A percentile compares a stretch with the other conserved stretches of the same genome.
phyloP scores from a whole-genome alignment of 176 grass and related monocot species.

The Oryza meyeriana region DNA sequence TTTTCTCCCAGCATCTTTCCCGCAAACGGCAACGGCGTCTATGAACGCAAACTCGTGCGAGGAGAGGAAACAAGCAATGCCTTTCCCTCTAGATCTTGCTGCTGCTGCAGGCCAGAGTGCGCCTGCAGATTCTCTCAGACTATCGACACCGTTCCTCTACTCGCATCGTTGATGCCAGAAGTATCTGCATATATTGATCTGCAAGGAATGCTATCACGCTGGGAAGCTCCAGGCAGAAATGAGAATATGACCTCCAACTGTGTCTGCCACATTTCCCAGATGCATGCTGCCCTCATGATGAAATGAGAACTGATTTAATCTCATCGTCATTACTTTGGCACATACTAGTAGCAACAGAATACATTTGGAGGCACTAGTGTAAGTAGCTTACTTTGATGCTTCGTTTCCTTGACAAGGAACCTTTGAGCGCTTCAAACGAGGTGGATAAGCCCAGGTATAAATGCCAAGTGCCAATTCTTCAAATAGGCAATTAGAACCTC shows the following conservation, averaged over 20 bases:
- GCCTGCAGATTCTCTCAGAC: not conserved
- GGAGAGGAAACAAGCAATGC: not conserved
- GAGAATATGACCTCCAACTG: not conserved
- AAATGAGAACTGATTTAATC: not conserved
- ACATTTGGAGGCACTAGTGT: not conserved
- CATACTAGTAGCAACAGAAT: not conserved
- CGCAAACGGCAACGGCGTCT: not conserved
- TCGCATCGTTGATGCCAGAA: not conserved
- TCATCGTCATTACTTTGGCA: not conserved
- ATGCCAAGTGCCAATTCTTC: not conserved
- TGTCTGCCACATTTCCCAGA: not conserved
- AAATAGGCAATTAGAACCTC: slow-evolving; percentile 15
- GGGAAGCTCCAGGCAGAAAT: not conserved
- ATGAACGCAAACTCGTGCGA: not conserved
- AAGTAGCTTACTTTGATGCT: not conserved
- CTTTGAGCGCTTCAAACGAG: not conserved
- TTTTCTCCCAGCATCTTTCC: not conserved
- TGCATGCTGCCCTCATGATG: not conserved
- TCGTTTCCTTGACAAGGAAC: not conserved
- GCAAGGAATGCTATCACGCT: slow-evolving; percentile 13
- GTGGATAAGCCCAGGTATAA: not conserved
- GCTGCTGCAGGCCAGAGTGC: not conserved
- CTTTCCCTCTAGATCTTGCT: not conserved
- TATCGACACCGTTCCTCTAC: not conserved
- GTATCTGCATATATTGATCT: not conserved